phyloP scores from a whole-genome alignment of 2,329 filamentous ascomycete species.

The Pyrenophora teres region DNA sequence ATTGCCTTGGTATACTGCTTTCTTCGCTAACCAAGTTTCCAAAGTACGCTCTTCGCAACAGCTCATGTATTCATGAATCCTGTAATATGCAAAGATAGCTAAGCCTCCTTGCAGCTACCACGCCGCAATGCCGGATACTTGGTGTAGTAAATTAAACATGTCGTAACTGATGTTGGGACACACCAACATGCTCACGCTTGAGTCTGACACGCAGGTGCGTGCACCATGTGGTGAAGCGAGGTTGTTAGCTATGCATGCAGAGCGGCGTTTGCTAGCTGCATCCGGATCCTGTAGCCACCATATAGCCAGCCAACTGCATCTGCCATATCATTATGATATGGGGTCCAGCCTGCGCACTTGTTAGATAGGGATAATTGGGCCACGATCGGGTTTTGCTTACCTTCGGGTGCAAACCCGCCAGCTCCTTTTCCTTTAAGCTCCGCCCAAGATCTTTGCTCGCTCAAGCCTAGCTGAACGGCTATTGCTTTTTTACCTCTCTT shows the following conservation, averaged over 20 bases:
- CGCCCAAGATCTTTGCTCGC: conserved; percentile 35
- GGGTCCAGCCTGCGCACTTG: conserved; percentile 33
- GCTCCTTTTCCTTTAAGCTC: conserved; percentile 35
- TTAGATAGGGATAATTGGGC: conserved; percentile 1
- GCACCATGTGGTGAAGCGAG: conserved; percentile 10
- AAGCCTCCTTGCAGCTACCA: neutral
- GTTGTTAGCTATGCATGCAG: conserved; percentile 23
- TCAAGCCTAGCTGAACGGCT: conserved; percentile 33
- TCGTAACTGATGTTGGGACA: neutral
- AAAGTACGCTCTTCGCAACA: no score
- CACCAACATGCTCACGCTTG: neutral
- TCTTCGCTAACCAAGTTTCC: no score
- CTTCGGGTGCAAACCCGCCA: conserved; percentile 33
- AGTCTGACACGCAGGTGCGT: conserved; percentile 9
- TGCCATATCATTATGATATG: conserved; percentile 44
- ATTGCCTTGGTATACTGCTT: no score
- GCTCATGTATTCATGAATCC: no score
- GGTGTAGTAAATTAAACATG: neutral
- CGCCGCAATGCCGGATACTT: neutral
- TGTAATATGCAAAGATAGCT: neutral
- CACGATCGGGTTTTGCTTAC: conserved; percentile 17
- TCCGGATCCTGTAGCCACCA: conserved; percentile 39
- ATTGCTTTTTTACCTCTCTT: conserved; percentile 34
- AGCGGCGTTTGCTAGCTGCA: conserved; percentile 38
- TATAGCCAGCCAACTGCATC: conserved; percentile 46